Base-by-base conservation (phyloP, 1,139 yeast species). In the Kodamaea sp. region DNA sequence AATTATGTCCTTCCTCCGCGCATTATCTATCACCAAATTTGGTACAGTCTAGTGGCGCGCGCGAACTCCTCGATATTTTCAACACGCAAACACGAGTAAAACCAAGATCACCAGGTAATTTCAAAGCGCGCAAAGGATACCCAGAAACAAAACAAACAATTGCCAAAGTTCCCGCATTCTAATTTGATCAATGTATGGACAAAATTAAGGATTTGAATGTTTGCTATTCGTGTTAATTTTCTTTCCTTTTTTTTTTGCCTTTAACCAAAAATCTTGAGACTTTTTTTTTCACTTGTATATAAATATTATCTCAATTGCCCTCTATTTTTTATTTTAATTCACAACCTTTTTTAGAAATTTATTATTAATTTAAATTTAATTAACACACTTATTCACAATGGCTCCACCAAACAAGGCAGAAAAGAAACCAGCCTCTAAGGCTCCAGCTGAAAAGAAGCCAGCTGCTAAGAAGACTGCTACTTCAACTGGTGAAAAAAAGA, bases 381-480 rank as follows among this genome's bases (percentile, higher is more conserved):
- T 42, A 38, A 25, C 43, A 42, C 42, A 39, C 48, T 41, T 44
- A 53, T 42, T 45, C 43, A 68, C 47, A 77, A 90, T 90, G 97
- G 95, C 96, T 63, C 94, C 96, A 70, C 50, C 53, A 39, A 37
- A 44, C 22, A 88, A 87, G 75, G 92, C 95, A 71, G 96, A 89
- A 75, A 88, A 89, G 85, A 87, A 88, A 80, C 96, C 96, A 65
- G 97, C 97, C 69, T 89, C 96, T 60, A 90, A 90, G 79, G 96
- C 96, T 60, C 96, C 95, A 68, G 96, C 95, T 74, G 95, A 86
- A 73, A 89, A 90, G 84, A 89, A 88, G 78, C 88, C 89, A 68
- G 83, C 81, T 60, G 96, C 96, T 66, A 92, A 90, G 83, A 92
- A 90, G 80, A 89, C 97, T 62, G 78, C 90, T 55, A 65, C 80